A percentile compares a stretch with the other conserved stretches of the same genome.
phyloP scores from a whole-genome alignment of 2,329 filamentous ascomycete species.

The Verticillium klebahnii region DNA sequence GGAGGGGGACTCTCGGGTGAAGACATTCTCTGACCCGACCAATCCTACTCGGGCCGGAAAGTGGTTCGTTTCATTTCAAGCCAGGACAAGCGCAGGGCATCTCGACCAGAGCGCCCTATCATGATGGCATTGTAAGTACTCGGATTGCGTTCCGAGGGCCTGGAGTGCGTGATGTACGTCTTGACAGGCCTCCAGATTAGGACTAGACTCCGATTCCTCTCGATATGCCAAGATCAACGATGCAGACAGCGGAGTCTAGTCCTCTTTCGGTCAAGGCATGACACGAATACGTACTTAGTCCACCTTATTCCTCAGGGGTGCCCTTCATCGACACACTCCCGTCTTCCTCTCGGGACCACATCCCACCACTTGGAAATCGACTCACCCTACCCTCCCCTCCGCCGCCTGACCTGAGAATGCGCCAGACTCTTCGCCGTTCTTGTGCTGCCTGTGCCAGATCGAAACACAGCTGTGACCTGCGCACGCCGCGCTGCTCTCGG shows the following conservation, averaged over 20 bases:
- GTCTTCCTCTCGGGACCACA: not conserved
- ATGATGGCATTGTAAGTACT: not conserved
- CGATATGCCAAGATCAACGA: constrained; percentile 1
- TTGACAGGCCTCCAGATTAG: constrained; percentile 11
- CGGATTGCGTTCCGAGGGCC: not conserved
- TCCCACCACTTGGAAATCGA: not conserved
- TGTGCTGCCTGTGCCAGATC: constrained; percentile 51
- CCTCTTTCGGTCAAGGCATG: constrained; percentile 15
- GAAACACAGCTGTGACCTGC: constrained; percentile 52
- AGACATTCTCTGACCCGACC: not conserved
- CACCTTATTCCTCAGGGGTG: not conserved
- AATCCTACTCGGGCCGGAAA: not conserved
- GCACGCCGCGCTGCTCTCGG: constrained; percentile 48
- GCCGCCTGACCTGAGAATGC: constrained; percentile 33
- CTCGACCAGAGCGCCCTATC: not conserved
- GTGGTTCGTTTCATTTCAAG: not conserved
- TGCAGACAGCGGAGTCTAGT: constrained; percentile 22
- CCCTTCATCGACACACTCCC: not conserved
- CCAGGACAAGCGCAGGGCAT: not conserved
- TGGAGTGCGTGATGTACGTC: not conserved
- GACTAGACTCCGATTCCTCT: constrained; percentile 27
- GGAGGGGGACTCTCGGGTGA: not conserved
- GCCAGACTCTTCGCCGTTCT: constrained; percentile 50
- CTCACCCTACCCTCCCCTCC: not conserved
- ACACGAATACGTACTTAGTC: not conserved